A percentile compares a stretch with the other conserved stretches of the same genome.
Evolutionary conservation across 768 basidiomycete species (phyloP).

Genomic region (Trametes sanguinea): DNA sequence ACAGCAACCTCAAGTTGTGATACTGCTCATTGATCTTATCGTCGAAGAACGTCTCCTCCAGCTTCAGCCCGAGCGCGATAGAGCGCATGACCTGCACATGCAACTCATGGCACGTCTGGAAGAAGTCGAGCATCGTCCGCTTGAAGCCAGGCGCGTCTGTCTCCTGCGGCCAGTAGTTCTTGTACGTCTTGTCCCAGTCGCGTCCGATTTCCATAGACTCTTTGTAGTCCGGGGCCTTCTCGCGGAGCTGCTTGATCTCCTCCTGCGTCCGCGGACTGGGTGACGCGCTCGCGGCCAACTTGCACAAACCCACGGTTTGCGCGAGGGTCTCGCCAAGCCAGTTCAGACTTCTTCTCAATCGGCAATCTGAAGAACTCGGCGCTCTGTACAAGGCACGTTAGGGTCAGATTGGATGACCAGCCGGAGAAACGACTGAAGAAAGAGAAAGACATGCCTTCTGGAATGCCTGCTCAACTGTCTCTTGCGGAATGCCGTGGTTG

Average conservation of each 20-base stretch:
- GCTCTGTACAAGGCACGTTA: slow-evolving; percentile 49
- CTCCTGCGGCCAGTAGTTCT: slow-evolving; percentile 80
- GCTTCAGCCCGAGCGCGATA: slow-evolving; percentile 75
- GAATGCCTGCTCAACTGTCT: slow-evolving; percentile 61
- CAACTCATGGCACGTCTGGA: slow-evolving; percentile 74
- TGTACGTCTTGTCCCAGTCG: slow-evolving; percentile 77
- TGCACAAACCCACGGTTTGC: slow-evolving; percentile 84
- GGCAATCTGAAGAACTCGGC: slow-evolving; percentile 74
- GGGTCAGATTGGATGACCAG: background rate
- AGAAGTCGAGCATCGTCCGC: slow-evolving; percentile 73
- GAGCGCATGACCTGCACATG: slow-evolving; percentile 82
- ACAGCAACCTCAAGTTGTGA: slow-evolving; percentile 79
- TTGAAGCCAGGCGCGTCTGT: slow-evolving; percentile 66
- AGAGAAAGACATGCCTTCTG: slow-evolving; percentile 44
- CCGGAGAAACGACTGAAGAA: no score
- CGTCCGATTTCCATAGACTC: slow-evolving; percentile 90
- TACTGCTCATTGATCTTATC: slow-evolving; percentile 71
- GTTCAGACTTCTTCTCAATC: slow-evolving; percentile 50
- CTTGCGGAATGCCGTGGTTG: slow-evolving; percentile 67
- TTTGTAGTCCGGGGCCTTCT: slow-evolving; percentile 77
- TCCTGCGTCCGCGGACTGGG: slow-evolving; percentile 65
- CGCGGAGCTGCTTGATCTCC: slow-evolving; percentile 75
- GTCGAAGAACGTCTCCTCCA: slow-evolving; percentile 77
- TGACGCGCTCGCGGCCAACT: slow-evolving; percentile 81
- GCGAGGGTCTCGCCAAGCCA: slow-evolving; percentile 85